Conservation (phyloP, 1,139 yeast species). For the Keqinozyma sinolaborantium region DNA sequence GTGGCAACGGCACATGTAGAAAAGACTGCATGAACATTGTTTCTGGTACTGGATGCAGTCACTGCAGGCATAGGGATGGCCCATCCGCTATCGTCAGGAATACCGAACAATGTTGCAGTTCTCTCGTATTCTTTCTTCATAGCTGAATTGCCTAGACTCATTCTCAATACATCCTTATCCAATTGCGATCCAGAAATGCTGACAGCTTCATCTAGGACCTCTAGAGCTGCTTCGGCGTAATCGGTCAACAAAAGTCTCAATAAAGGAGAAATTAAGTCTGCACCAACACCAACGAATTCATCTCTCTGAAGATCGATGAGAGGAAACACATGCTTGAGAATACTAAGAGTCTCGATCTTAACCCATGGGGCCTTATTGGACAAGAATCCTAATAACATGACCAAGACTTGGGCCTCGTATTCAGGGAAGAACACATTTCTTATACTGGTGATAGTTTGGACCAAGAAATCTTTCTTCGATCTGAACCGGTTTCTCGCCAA, state of each 20-base stretch:
- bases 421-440: conserved; percentile 68
- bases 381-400: conserved; percentile 71
- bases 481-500: conserved; percentile 76
- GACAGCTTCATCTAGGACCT: conserved; percentile 82
- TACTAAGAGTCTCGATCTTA: conserved; percentile 71
- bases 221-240: conserved; percentile 82
- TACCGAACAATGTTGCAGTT: conserved; percentile 88
- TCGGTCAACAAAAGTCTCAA: conserved; percentile 80
- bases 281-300: conserved; percentile 88
- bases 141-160: conserved; percentile 83
- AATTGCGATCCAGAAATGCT: conserved; percentile 85
- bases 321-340: conserved; percentile 73
- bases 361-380: conserved; percentile 80
- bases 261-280: conserved; percentile 89
- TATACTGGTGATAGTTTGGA: conserved; percentile 72
- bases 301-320: conserved; percentile 71
- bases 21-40: conserved; percentile 93
- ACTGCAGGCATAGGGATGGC: conserved; percentile 93
- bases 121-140: conserved; percentile 78
- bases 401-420: conserved; percentile 70
- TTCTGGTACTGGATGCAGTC: conserved; percentile 82
- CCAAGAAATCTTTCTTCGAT: conserved; percentile 82
- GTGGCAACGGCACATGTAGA: conserved; percentile 62
- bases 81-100: conserved; percentile 98
- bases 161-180: conserved; percentile 87